These are phyloP conservation scores for Starmerella potacharoeniae DNA, from an alignment of 805 yeast genomes.

Conservation along the genomic window DNA sequence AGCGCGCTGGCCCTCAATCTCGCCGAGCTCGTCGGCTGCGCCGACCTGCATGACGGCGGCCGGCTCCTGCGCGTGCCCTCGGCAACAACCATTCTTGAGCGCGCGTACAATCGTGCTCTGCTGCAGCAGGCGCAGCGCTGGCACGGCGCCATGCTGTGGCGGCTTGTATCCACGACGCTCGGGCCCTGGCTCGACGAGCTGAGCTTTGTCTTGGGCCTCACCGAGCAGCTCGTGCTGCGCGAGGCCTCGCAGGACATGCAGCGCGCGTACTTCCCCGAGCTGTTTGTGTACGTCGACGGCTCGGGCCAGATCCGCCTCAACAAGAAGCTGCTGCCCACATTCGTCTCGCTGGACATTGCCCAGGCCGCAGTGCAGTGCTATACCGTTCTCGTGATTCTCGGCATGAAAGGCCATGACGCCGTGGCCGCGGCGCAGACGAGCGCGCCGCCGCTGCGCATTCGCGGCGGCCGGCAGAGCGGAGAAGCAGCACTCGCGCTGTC, in stretches of 20 bases:
- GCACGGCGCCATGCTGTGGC: conserved; percentile 11
- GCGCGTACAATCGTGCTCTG: conserved; percentile 5
- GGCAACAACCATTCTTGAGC: conserved; percentile 10
- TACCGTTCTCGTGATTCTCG: neutral
- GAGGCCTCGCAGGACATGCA: neutral
- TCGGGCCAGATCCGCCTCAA: neutral
- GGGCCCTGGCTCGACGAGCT: conserved; percentile 20
- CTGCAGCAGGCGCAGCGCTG: neutral
- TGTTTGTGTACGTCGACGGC: conserved; percentile 12
- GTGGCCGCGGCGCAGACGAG: neutral
- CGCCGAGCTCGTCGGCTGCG: conserved; percentile 19
- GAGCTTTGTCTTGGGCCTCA: conserved; percentile 14
- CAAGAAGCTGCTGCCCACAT: conserved; percentile 6
- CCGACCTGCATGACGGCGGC: conserved; percentile 4
- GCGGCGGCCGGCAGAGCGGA: neutral
- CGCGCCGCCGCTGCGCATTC: neutral
- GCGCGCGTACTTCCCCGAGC: conserved; percentile 12
- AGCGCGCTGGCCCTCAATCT: neutral
- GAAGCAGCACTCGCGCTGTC: neutral
- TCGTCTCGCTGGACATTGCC: conserved; percentile 12
- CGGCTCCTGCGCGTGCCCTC: conserved; percentile 9
- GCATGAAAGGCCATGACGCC: neutral
- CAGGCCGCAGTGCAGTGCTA: conserved; percentile 7
- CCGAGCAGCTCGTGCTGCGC: neutral
- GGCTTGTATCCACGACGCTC: conserved; percentile 6